A percentile compares a stretch with the other conserved stretches of the same genome.
Conservation (phyloP, 805 yeast species). For the Teunomyces gatunensis region DNA sequence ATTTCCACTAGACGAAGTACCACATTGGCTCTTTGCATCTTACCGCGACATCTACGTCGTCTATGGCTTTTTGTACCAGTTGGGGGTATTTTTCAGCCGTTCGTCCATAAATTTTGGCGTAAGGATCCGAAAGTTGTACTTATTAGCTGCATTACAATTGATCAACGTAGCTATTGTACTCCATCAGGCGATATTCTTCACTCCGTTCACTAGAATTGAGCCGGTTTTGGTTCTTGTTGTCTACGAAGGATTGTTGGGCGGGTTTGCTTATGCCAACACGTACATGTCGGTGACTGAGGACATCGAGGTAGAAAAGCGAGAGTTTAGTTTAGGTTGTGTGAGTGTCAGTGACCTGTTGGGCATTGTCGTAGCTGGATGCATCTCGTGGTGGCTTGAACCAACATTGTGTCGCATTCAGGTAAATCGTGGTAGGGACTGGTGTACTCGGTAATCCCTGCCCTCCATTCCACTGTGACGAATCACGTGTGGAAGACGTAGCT, state of each 20-base stretch:
- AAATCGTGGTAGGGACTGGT: conserved; percentile 74
- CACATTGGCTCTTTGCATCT: conserved; percentile 51
- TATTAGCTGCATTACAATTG: conserved; percentile 65
- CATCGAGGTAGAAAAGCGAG: conserved; percentile 38
- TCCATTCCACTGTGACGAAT: no score
- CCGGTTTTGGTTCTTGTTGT: conserved; percentile 60
- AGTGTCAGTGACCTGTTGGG: conserved; percentile 86
- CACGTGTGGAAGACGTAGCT: no score
- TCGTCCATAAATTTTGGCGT: conserved; percentile 69
- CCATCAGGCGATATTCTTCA: conserved; percentile 59
- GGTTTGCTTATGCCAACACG: conserved; percentile 86
- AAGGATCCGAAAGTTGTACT: conserved; percentile 56
- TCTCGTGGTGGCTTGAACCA: conserved; percentile 75
- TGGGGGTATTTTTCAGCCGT: conserved; percentile 90
- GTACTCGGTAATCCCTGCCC: conserved; percentile 25
- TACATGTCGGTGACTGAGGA: conserved; percentile 71
- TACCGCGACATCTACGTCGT: conserved; percentile 88
- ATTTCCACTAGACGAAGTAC: conserved; percentile 69
- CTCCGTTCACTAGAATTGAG: conserved; percentile 60
- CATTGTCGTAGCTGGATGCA: conserved; percentile 72
- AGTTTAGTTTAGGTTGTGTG: conserved; percentile 76
- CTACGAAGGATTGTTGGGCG: conserved; percentile 90
- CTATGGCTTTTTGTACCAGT: conserved; percentile 84
- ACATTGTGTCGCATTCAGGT: conserved; percentile 70
- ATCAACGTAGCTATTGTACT: conserved; percentile 59